Conservation (phyloP, 805 yeast species). For the Pichia nanzhaoensis region DNA sequence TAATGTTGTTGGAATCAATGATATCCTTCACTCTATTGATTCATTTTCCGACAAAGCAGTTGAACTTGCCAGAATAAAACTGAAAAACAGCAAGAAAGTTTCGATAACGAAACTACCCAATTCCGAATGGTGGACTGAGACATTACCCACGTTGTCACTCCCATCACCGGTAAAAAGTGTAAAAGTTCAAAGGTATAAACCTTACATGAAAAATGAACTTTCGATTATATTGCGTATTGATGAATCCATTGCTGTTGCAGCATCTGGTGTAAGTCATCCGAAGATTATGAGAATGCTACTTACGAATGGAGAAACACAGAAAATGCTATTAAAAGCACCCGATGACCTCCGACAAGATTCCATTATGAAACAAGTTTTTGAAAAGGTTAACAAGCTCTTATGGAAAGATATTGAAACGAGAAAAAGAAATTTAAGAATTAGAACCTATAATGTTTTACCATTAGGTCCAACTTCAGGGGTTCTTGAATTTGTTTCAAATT, state of each 20-base stretch:
- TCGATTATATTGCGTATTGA: conserved; percentile 38
- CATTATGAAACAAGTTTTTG: conserved; percentile 95
- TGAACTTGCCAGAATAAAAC: conserved; percentile 42
- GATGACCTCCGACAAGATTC: conserved; percentile 96
- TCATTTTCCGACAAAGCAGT: conserved; percentile 45
- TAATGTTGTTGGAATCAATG: conserved; percentile 10
- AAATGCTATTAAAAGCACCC: conserved; percentile 69
- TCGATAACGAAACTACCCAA: conserved; percentile 31
- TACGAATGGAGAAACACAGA: conserved; percentile 53
- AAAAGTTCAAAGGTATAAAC: conserved; percentile 35
- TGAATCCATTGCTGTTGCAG: conserved; percentile 49
- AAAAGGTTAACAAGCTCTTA: conserved; percentile 69
- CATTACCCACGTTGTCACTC: conserved; percentile 37
- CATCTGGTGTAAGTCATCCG: conserved; percentile 83
- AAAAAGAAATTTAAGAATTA: conserved; percentile 49
- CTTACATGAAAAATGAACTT: conserved; percentile 30
- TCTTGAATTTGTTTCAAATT: conserved; percentile 80
- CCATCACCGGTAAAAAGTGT: conserved; percentile 64
- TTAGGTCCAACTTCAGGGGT: conserved; percentile 83
- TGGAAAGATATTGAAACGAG: conserved; percentile 48
- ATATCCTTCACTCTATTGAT: conserved; percentile 39
- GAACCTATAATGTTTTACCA: conserved; percentile 89
- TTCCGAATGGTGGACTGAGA: conserved; percentile 53
- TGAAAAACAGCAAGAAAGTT: conserved; percentile 29
- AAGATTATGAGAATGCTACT: conserved; percentile 57